phyloP scores from a whole-genome alignment of 768 basidiomycete species.

The Gymnopilus junonius region DNA sequence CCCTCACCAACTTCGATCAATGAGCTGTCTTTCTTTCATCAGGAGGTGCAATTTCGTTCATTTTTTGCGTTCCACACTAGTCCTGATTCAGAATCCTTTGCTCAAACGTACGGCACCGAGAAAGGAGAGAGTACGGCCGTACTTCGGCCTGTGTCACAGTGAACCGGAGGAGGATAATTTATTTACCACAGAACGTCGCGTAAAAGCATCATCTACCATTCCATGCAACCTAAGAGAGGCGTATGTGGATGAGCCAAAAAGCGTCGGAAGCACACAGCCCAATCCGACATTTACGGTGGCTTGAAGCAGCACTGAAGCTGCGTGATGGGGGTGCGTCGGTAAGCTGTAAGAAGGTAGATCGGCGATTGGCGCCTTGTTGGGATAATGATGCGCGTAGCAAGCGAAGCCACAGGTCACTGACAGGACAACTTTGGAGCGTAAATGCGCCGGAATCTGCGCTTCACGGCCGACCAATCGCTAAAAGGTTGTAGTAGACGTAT shows the following conservation, averaged over 20 bases:
- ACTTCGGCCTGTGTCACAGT: neutral
- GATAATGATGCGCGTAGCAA: neutral
- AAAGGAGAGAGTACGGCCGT: neutral
- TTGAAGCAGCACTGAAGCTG: neutral
- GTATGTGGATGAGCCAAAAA: neutral
- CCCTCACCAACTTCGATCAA: slow-evolving; percentile 18
- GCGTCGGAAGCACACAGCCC: neutral
- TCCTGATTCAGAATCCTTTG: neutral
- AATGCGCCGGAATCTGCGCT: neutral
- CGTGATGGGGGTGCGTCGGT: neutral
- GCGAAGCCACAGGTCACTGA: neutral
- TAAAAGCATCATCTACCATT: neutral
- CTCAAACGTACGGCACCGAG: slow-evolving; percentile 16
- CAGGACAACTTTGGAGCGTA: neutral
- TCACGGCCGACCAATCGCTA: neutral
- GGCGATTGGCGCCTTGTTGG: slow-evolving; percentile 23
- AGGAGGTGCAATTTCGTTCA: slow-evolving; percentile 5
- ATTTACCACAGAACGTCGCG: neutral
- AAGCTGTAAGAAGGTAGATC: slow-evolving; percentile 19
- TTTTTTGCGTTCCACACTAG: slow-evolving; percentile 7
- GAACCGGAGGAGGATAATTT: neutral
- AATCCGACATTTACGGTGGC: slow-evolving; percentile 10
- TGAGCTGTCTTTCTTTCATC: slow-evolving; percentile 11
- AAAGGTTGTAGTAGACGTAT: neutral
- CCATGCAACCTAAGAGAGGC: neutral